Conservation (phyloP, 83 land plant genomes). For the Diphasiastrum complanatum region DNA sequence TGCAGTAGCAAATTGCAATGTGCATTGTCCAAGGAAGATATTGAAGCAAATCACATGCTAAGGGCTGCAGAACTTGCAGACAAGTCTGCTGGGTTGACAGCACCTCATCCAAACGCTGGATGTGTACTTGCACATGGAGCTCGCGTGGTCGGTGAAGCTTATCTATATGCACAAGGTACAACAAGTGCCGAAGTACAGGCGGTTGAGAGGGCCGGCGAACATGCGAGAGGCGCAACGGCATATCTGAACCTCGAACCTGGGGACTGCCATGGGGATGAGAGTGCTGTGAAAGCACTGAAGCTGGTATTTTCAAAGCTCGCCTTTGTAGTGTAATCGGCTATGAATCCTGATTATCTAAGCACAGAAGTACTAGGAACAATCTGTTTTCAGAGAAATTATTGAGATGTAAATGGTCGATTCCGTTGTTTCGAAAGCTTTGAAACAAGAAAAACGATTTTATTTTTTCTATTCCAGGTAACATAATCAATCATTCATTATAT, state of each 20-base stretch:
- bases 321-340: too few species aligned
- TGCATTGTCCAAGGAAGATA: neutral
- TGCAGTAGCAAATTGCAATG: too few species aligned
- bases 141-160: constrained; percentile 6
- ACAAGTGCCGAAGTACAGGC: constrained; percentile 12
- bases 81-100: constrained; percentile 3
- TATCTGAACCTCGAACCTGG: constrained; percentile 15
- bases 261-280: constrained; percentile 15
- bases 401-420: too few species aligned
- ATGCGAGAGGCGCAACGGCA: constrained; percentile 8
- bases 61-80: constrained; percentile 12
- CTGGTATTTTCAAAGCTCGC: too few species aligned
- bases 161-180: constrained; percentile 5
- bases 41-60: constrained; percentile 7
- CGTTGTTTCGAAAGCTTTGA: too few species aligned
- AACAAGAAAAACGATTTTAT: too few species aligned
- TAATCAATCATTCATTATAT: too few species aligned
- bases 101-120: constrained; percentile 7
- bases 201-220: constrained; percentile 10
- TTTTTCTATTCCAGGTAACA: too few species aligned
- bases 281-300: constrained; percentile 2
- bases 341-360: too few species aligned
- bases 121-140: constrained; percentile 6
- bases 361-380: too few species aligned
- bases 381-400: too few species aligned